Evolutionary conservation across 805 yeast species (phyloP).

Genomic region (Kockiozyma suomiensis): DNA sequence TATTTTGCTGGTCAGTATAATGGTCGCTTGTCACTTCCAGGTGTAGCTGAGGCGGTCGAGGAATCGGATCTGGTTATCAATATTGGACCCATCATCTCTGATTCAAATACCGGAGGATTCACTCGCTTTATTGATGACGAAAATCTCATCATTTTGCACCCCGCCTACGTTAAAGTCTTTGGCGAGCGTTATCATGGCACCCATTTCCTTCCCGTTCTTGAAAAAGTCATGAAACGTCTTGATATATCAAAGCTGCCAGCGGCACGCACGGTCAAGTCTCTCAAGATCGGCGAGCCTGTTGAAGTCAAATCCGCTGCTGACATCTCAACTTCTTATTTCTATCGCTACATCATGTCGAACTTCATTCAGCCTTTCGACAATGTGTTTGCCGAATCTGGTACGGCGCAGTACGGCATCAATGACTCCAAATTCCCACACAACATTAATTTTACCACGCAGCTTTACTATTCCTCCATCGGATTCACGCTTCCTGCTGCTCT

Average conservation of each 20-base stretch:
- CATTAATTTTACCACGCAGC: constrained; percentile 55
- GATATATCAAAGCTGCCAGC: constrained; percentile 40
- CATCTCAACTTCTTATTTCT: constrained; percentile 46
- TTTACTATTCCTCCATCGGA: constrained; percentile 84
- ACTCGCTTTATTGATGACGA: constrained; percentile 51
- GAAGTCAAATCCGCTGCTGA: constrained; percentile 29
- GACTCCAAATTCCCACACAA: constrained; percentile 64
- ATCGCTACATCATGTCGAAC: constrained; percentile 41
- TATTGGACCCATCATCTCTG: constrained; percentile 69
- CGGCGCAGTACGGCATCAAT: constrained; percentile 75
- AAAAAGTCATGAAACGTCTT: constrained; percentile 46
- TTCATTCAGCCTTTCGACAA: constrained; percentile 65
- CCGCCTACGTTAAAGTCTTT: constrained; percentile 55
- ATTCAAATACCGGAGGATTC: constrained; percentile 70
- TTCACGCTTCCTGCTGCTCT: constrained; percentile 84
- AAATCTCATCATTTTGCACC: constrained; percentile 54
- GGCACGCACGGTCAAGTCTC: constrained; percentile 36
- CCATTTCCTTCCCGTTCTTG: constrained; percentile 56
- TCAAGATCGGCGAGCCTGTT: constrained; percentile 35
- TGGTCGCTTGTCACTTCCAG: constrained; percentile 58
- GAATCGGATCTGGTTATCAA: constrained; percentile 68
- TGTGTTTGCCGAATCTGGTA: constrained; percentile 80
- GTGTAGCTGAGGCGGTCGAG: constrained; percentile 53
- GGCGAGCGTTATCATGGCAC: constrained; percentile 47
- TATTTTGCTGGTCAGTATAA: constrained; percentile 72